Percentiles rank a stretch among this genome's conserved stretches.
Evolutionary conservation across 495 filamentous ascomycete species (phyloP).

Genomic region (Hypoxylon subgilvum): DNA sequence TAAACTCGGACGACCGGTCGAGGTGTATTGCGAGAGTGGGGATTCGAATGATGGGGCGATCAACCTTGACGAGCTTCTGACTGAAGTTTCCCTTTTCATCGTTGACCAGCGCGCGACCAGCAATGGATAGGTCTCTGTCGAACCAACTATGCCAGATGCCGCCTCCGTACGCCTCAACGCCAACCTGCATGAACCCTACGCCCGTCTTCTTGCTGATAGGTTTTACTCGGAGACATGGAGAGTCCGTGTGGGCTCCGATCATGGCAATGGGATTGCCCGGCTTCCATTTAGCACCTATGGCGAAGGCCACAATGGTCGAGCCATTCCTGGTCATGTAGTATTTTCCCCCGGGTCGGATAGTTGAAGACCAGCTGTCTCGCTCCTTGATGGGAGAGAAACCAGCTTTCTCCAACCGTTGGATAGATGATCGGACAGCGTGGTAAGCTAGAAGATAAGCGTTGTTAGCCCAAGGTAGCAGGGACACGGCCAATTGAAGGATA

Average conservation of each 20-base stretch:
- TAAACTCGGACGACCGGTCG: constrained; percentile 80
- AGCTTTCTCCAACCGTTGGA: constrained; percentile 73
- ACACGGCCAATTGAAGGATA: neutral
- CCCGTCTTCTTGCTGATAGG: constrained; percentile 83
- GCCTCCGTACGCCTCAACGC: constrained; percentile 94
- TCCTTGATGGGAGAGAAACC: constrained; percentile 91
- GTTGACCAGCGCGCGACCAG: constrained; percentile 85
- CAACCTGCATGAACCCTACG: constrained; percentile 93
- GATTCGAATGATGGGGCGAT: constrained; percentile 87
- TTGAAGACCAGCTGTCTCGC: constrained; percentile 83
- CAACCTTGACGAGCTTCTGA: constrained; percentile 88
- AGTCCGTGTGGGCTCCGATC: constrained; percentile 97
- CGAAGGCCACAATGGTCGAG: constrained; percentile 93
- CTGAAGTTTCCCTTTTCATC: constrained; percentile 73
- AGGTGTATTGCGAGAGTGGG: constrained; percentile 94
- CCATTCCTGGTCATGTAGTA: constrained; percentile 96
- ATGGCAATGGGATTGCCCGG: constrained; percentile 92
- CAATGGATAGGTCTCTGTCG: constrained; percentile 90
- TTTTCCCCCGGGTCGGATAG: constrained; percentile 83
- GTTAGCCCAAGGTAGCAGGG: constrained; percentile 24
- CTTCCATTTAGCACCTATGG: constrained; percentile 90
- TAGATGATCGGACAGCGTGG: constrained; percentile 85
- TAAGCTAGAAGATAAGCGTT: constrained; percentile 67
- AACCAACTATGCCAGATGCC: constrained; percentile 89
- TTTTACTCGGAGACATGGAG: constrained; percentile 87